phyloP scores from a whole-genome alignment of 2,329 filamentous ascomycete genomes.

The Colletotrichum filicis region DNA sequence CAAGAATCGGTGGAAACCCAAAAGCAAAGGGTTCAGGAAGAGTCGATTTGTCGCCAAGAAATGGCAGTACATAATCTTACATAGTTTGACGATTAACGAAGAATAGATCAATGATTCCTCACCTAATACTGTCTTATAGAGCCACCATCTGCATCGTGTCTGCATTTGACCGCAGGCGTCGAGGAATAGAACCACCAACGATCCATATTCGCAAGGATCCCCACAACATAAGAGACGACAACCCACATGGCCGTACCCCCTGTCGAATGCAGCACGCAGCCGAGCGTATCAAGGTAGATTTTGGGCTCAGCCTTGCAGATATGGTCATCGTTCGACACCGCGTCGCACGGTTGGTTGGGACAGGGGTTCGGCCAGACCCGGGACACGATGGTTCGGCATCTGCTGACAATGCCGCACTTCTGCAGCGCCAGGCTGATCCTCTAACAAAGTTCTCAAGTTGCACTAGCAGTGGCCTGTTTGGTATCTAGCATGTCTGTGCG shows the following conservation, averaged over 20 bases:
- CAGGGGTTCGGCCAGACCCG: constrained; percentile 9
- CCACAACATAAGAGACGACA: constrained; percentile 9
- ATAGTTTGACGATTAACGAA: constrained; percentile 28
- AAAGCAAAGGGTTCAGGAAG: neutral
- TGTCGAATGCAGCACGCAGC: neutral
- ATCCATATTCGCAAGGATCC: neutral
- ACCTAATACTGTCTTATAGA: neutral
- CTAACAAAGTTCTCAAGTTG: neutral
- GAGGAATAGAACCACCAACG: neutral
- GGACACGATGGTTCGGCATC: constrained; percentile 19
- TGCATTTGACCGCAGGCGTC: neutral
- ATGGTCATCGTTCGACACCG: neutral
- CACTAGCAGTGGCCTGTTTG: neutral
- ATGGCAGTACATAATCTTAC: neutral
- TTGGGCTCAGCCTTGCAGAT: constrained; percentile 6
- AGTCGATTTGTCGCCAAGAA: neutral
- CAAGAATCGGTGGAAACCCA: neutral
- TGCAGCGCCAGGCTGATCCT: neutral
- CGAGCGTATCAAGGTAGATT: neutral
- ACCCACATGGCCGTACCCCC: neutral
- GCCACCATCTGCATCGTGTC: neutral
- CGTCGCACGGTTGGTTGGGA: neutral
- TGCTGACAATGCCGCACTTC: constrained; percentile 1
- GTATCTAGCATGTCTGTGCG: neutral
- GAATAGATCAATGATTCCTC: neutral